Base-by-base conservation (phyloP, 2,329 filamentous ascomycete species). In the Nemania serpens region DNA sequence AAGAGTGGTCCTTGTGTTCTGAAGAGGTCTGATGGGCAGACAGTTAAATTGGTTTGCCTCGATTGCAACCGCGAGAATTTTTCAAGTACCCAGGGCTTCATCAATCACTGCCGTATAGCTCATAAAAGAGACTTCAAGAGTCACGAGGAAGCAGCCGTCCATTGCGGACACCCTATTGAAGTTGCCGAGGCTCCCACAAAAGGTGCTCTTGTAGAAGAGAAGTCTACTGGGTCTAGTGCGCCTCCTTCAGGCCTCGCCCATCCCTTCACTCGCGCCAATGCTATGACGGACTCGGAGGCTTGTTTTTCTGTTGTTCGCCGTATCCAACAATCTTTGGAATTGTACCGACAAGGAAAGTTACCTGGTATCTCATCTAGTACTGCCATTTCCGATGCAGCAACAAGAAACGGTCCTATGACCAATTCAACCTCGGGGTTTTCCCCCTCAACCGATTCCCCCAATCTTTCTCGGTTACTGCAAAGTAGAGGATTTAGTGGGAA, bases 31-130 rank as follows among this genome's bases (percentile, higher is more conserved):
- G 93, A 98, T 76, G 91, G 91, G 58, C 84, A 91, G 72, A 88
- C 89, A 66, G 94, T 98, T 66, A 96, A 96, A 77, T 84, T 98
- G 50, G 89, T 96, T 65, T 99, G 95, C 79, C 78, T 91, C 61
- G 90, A 95, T 75, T 98, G 95, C 76, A 84, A 92, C 51, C 85
- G 94, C 65, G 91, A 92, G 74, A 91, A 97, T 75, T 98, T 98
- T 73, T 93, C 90, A 58, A 98, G 93, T 78, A 96, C 93, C 0
- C 95, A 98, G 76, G 95, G 95, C n/a, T 98, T 98, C 77, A 95
- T 99, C 79, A 99, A 99, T 73, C 95, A 99, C 74, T 98, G 94
- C 74, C 92, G 95, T 59, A 98, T 99, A 70, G 93, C 93, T 25
- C 95, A 99, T 77, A 91, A 90, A 73, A 85, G 91, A 61, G 93